These are phyloP conservation scores for Dryadomyces quercus-mongolicae DNA, from an alignment of 2,329 filamentous ascomycete species.

Conservation along the genomic window DNA sequence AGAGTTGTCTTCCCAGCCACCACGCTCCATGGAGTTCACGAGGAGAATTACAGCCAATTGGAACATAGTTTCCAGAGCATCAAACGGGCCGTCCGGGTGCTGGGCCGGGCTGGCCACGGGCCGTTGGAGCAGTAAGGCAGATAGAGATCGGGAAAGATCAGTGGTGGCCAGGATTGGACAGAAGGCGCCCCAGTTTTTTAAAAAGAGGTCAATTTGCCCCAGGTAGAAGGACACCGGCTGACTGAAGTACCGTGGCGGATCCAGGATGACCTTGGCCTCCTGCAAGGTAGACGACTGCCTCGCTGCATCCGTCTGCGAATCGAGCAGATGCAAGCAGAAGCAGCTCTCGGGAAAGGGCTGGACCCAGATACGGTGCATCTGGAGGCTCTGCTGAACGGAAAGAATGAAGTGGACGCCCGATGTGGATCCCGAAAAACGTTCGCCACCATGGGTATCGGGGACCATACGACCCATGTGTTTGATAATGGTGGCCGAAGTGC, in stretches of 20 bases:
- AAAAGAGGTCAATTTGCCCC: not conserved
- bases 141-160: not conserved
- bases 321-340: not conserved
- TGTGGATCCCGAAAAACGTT: not conserved
- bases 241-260: not conserved
- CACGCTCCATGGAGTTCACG: not conserved
- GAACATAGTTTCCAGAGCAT: not conserved
- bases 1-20: not conserved
- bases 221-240: not conserved
- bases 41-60: not conserved
- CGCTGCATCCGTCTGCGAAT: not conserved
- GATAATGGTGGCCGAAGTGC: not conserved
- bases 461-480: not conserved
- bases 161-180: not conserved
- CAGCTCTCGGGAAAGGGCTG: not conserved
- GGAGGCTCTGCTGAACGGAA: not conserved
- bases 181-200: not conserved
- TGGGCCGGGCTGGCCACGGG: not conserved
- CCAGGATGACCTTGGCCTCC: too few relatives aligned
- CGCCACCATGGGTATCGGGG: not conserved
- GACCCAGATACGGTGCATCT: not conserved
- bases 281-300: too few relatives aligned
- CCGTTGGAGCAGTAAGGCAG: not conserved
- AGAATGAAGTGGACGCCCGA: not conserved
- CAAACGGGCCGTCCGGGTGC: not conserved